A percentile compares a stretch with the other conserved stretches of the same genome.
These are phyloP conservation scores for Annulohypoxylon truncatum DNA, from an alignment of 2,329 filamentous ascomycete species.

Conservation along the genomic window DNA sequence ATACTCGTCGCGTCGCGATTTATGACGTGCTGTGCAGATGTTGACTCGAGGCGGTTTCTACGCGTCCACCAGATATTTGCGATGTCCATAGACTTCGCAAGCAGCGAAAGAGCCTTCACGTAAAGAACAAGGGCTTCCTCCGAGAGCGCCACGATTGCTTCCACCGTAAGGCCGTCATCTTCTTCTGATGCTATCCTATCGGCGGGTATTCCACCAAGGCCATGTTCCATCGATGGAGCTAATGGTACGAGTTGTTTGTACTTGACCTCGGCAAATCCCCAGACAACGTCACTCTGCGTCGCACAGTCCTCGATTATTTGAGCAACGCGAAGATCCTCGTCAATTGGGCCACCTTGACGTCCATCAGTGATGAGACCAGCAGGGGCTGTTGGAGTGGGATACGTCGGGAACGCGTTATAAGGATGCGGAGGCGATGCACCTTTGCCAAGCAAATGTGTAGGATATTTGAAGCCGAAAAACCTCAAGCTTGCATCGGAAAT, in stretches of 20 bases:
- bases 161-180: conserved; percentile 82
- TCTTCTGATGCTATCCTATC: conserved; percentile 69
- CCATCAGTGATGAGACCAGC: conserved; percentile 75
- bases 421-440: conserved; percentile 78
- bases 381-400: conserved; percentile 74
- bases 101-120: conserved; percentile 89
- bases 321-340: conserved; percentile 83
- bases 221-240: conserved; percentile 80
- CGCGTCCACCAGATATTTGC: conserved; percentile 91
- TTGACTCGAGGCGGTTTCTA: conserved; percentile 74
- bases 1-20: conserved; percentile 56
- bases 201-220: conserved; percentile 70
- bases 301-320: conserved; percentile 91
- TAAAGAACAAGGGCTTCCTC: conserved; percentile 97
- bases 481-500: conserved; percentile 90
- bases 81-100: conserved; percentile 96
- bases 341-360: conserved; percentile 69
- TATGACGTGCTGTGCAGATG: conserved; percentile 56
- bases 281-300: conserved; percentile 94
- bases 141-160: conserved; percentile 86
- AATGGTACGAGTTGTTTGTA: conserved; percentile 96
- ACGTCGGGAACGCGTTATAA: conserved; percentile 85
- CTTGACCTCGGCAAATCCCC: conserved; percentile 97
- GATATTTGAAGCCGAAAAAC: conserved; percentile 77
- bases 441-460: conserved; percentile 69